phyloP scores from a whole-genome alignment of 306 rosid genomes.

The Abrus pulchellus region DNA sequence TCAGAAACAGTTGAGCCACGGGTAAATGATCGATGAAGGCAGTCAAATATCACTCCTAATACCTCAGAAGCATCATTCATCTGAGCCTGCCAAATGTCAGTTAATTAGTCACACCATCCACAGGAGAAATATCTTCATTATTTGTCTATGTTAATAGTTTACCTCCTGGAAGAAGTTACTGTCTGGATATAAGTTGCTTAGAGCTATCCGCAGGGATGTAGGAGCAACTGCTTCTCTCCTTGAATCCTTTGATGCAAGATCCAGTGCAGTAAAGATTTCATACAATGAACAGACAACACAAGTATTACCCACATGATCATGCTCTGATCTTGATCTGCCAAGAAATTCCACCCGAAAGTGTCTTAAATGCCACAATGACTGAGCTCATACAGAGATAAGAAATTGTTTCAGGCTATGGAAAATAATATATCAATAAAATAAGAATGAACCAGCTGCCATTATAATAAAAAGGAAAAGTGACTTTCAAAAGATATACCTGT shows the following conservation, averaged over 20 bases:
- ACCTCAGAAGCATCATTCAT: constrained; percentile 99
- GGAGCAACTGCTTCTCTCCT: constrained; percentile 90
- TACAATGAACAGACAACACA: constrained; percentile 95
- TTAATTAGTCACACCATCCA: constrained; percentile 49
- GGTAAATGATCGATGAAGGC: constrained; percentile 90
- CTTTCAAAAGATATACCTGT: constrained; percentile 66
- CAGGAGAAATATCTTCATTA: constrained; percentile 35
- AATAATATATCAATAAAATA: constrained; percentile 22
- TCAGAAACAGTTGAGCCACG: constrained; percentile 66
- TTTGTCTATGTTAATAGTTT: constrained; percentile 41
- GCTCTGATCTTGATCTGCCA: constrained; percentile 75
- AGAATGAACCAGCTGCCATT: constrained; percentile 12
- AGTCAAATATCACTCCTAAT: constrained; percentile 81
- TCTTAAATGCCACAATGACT: constrained; percentile 96
- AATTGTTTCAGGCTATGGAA: constrained; percentile 48
- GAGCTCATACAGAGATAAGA: constrained; percentile 50
- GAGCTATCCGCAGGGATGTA: constrained; percentile 87
- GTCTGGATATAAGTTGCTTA: constrained; percentile 90
- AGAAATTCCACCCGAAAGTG: constrained; percentile 86
- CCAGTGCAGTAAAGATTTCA: constrained; percentile 81
- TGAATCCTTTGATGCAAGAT: constrained; percentile 68
- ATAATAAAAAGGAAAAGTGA: constrained; percentile 38
- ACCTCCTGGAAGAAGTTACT: constrained; percentile 97
- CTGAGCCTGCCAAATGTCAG: constrained; percentile 76
- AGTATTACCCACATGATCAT: constrained; percentile 90